Evolutionary conservation across 768 basidiomycete genomes (phyloP).

Genomic region (Trametes sanguinea): DNA sequence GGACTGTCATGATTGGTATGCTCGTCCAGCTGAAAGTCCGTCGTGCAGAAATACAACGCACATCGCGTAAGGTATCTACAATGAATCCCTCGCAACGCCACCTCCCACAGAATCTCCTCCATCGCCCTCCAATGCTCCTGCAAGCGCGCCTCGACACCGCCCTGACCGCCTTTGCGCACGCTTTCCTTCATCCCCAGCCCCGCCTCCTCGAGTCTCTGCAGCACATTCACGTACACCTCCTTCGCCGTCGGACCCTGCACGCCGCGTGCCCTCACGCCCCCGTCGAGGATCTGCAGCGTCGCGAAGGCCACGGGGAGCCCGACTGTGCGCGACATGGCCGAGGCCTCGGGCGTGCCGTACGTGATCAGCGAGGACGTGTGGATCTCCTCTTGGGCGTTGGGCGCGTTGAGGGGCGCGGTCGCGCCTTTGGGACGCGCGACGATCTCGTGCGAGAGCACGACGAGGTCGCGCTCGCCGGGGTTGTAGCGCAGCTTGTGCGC

Average conservation of each 20-base stretch:
- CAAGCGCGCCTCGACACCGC: slow-evolving; percentile 11
- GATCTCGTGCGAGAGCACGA: slow-evolving; percentile 84
- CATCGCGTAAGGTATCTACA: no score
- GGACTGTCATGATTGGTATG: no score
- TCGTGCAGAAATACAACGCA: no score
- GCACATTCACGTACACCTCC: slow-evolving; percentile 61
- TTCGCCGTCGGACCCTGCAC: slow-evolving; percentile 68
- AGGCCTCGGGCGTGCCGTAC: slow-evolving; percentile 58
- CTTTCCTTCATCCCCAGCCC: slow-evolving; percentile 44
- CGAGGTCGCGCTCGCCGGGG: slow-evolving; percentile 79
- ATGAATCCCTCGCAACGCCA: no score
- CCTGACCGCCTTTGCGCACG: slow-evolving; percentile 20
- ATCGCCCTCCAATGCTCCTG: slow-evolving; percentile 12
- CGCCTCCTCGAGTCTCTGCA: slow-evolving; percentile 57
- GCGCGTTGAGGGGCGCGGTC: not conserved
- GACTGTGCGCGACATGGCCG: slow-evolving; percentile 91
- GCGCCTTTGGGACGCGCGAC: slow-evolving; percentile 42
- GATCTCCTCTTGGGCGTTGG: slow-evolving; percentile 44
- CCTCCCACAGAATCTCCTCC: slow-evolving; percentile 1
- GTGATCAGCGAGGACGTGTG: slow-evolving; percentile 68
- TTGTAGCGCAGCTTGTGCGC: slow-evolving; percentile 70
- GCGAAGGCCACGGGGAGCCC: slow-evolving; percentile 88
- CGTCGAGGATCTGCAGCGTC: slow-evolving; percentile 69
- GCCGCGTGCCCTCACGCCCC: slow-evolving; percentile 49
- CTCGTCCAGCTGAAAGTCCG: no score